These are phyloP conservation scores for Ogataea parapolymorpha DNA, from an alignment of 805 yeast species.

Conservation along the genomic window DNA sequence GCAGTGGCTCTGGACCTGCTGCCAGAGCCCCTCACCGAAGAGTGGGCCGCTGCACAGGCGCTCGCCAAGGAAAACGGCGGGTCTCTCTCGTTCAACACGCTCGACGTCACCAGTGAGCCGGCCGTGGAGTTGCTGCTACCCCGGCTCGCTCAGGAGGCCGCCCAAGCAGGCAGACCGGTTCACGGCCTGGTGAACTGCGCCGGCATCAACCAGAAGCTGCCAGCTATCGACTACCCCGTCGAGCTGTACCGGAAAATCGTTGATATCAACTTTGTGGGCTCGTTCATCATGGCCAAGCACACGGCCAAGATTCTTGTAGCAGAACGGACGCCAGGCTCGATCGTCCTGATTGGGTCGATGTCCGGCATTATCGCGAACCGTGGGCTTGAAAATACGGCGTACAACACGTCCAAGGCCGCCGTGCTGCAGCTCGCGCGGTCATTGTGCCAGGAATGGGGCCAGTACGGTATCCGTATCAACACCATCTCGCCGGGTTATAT, in stretches of 20 bases:
- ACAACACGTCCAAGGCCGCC: constrained; percentile 48
- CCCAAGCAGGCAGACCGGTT: constrained; percentile 13
- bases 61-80: constrained; percentile 13
- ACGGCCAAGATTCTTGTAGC: constrained; percentile 14
- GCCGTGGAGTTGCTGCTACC: constrained; percentile 10
- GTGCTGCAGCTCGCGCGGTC: constrained; percentile 44
- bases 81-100: constrained; percentile 7
- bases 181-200: constrained; percentile 17
- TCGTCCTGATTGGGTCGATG: constrained; percentile 52
- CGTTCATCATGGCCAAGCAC: constrained; percentile 20
- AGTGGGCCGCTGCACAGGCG: constrained; percentile 14
- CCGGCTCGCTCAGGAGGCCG: constrained; percentile 9
- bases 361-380: constrained; percentile 50
- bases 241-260: constrained; percentile 11
- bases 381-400: constrained; percentile 46
- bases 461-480: constrained; percentile 50
- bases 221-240: constrained; percentile 17
- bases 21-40: constrained; percentile 11
- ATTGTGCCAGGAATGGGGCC: constrained; percentile 45
- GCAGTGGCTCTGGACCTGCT: constrained; percentile 13
- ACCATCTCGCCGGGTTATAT: constrained; percentile 50
- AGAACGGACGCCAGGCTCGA: constrained; percentile 36
- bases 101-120: constrained; percentile 17
- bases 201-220: constrained; percentile 17
- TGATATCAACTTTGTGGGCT: constrained; percentile 16